Conservation (phyloP, 768 basidiomycete genomes). For the Leccinum fibrillosum region DNA sequence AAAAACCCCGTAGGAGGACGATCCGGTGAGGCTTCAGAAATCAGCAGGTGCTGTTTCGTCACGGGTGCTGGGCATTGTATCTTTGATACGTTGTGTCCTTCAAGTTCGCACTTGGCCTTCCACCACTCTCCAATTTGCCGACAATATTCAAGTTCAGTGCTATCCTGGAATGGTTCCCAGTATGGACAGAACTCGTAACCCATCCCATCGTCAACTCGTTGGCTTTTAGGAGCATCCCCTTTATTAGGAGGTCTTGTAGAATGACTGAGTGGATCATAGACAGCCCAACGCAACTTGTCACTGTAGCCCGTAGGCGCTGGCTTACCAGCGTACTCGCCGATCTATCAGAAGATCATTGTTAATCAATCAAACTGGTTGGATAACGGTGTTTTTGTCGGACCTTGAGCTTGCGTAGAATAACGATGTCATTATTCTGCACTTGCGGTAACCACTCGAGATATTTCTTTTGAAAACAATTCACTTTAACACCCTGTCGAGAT, state of each 20-base stretch:
- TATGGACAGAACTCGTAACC: constrained; percentile 45
- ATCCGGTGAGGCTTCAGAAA: constrained; percentile 48
- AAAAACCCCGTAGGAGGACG: constrained; percentile 50
- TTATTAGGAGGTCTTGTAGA: constrained; percentile 37
- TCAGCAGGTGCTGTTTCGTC: constrained; percentile 41
- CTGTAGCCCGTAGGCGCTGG: constrained; percentile 43
- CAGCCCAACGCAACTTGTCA: constrained; percentile 52
- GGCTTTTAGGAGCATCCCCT: constrained; percentile 37
- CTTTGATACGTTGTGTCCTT: constrained; percentile 17
- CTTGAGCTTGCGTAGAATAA: constrained; percentile 51
- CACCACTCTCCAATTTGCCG: constrained; percentile 49
- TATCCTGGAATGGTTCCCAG: constrained; percentile 35
- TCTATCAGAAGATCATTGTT: constrained; percentile 24
- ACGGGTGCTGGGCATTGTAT: constrained; percentile 9
- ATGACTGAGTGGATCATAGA: constrained; percentile 42
- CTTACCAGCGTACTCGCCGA: constrained; percentile 28
- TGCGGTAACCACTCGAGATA: constrained; percentile 50
- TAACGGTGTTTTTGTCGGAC: constrained; percentile 27
- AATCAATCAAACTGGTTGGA: background rate
- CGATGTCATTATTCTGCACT: constrained; percentile 44
- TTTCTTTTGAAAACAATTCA: constrained; percentile 53
- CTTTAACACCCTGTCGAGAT: constrained; percentile 24
- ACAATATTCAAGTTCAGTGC: constrained; percentile 43
- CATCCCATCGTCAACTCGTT: constrained; percentile 28
- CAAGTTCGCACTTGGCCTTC: constrained; percentile 29